Evolutionary conservation across 768 basidiomycete genomes (phyloP).

Genomic region (Termitomyces sp.): DNA sequence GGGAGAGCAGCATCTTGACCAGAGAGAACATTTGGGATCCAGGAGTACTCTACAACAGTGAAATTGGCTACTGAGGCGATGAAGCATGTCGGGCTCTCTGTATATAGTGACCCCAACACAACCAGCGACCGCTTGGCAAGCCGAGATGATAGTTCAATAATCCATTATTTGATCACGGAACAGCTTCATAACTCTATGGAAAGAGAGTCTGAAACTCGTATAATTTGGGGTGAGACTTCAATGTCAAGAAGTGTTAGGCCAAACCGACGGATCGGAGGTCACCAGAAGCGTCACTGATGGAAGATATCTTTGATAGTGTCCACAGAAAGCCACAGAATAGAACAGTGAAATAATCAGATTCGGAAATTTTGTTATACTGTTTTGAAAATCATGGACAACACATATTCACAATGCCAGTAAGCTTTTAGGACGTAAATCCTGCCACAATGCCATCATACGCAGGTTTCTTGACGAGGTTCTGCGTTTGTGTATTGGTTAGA

Average conservation of each 20-base stretch:
- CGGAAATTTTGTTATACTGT: background rate
- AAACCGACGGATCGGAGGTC: background rate
- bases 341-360: background rate
- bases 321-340: no score
- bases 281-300: background rate
- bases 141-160: conserved; percentile 49
- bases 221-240: background rate
- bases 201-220: background rate
- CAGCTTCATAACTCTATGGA: conserved; percentile 36
- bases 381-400: background rate
- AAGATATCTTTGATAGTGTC: background rate
- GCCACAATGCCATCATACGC: conserved; percentile 43
- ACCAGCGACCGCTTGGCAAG: conserved; percentile 40
- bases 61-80: background rate
- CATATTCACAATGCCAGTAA: background rate
- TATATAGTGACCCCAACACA: conserved; percentile 44
- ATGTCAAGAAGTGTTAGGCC: background rate
- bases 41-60: no score
- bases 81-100: conserved; percentile 5
- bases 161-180: no score
- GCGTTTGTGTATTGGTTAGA: conserved; percentile 19
- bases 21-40: conserved; percentile 29
- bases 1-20: conserved; percentile 34
- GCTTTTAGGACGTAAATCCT: conserved; percentile 18
- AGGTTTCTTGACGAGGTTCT: conserved; percentile 40